Percentiles rank a stretch among this genome's conserved stretches.
Evolutionary conservation across 805 yeast genomes (phyloP).

Genomic region (Starmerella potacharoeniae): DNA sequence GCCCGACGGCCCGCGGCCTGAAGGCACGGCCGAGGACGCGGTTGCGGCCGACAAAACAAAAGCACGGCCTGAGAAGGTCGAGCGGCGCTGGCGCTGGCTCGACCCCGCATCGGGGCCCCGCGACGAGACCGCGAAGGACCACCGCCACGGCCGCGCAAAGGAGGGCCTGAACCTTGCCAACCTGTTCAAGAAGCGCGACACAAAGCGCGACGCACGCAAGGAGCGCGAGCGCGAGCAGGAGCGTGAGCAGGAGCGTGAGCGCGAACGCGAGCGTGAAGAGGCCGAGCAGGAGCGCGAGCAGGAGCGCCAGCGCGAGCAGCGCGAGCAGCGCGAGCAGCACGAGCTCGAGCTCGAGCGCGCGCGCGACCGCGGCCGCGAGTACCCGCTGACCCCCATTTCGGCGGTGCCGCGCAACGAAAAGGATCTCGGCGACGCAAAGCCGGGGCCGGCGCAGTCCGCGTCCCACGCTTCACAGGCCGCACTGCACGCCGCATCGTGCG

Average conservation of each 20-base stretch:
- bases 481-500: no score
- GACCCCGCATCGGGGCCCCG: constrained; percentile 5
- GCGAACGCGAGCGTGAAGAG: neutral
- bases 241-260: neutral
- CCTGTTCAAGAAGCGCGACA: constrained; percentile 22
- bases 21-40: no score
- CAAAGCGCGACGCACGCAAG: neutral
- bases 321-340: neutral
- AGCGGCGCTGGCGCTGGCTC: constrained; percentile 23
- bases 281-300: neutral
- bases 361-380: neutral
- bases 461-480: no score
- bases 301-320: neutral
- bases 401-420: neutral
- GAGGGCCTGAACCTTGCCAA: constrained; percentile 14
- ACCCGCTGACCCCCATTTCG: neutral
- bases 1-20: no score
- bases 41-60: neutral
- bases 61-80: constrained; percentile 1
- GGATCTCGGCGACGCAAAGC: neutral
- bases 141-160: neutral
- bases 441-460: no score
- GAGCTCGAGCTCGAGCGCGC: neutral
- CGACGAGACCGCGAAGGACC: constrained; percentile 10
- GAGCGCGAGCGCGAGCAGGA: neutral